Evolutionary conservation across 306 rosid genomes (phyloP).

Genomic region (Medicago lupulina): DNA sequence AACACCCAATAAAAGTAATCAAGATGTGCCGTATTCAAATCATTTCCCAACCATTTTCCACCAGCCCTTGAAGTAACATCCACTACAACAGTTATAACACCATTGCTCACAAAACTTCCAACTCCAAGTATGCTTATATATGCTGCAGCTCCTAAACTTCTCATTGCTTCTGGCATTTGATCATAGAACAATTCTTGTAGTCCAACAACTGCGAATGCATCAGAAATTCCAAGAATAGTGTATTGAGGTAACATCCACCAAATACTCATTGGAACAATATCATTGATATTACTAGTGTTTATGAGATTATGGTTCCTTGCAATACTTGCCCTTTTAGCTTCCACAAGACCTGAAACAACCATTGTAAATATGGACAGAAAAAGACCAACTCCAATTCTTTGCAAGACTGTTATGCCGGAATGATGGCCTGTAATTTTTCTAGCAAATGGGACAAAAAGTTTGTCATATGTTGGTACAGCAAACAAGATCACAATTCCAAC

Average conservation of each 20-base stretch:
- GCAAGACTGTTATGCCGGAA: constrained; percentile 69
- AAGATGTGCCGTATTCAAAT: constrained; percentile 69
- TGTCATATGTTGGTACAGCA: constrained; percentile 60
- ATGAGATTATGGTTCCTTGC: constrained; percentile 51
- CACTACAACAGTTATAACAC: constrained; percentile 49
- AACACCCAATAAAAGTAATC: constrained; percentile 67
- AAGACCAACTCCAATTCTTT: constrained; percentile 68
- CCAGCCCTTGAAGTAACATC: constrained; percentile 39
- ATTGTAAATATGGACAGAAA: constrained; percentile 63
- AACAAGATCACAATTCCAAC: constrained; percentile 54
- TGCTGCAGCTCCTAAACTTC: constrained; percentile 86
- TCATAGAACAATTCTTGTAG: constrained; percentile 71
- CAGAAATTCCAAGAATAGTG: constrained; percentile 53
- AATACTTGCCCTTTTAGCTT: constrained; percentile 57
- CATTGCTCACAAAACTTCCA: constrained; percentile 61
- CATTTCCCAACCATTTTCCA: constrained; percentile 62
- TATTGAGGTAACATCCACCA: constrained; percentile 91
- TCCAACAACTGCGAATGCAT: constrained; percentile 67
- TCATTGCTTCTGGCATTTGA: constrained; percentile 65
- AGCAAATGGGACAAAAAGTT: constrained; percentile 52
- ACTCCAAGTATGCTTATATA: constrained; percentile 58
- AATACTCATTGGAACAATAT: constrained; percentile 59
- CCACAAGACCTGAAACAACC: constrained; percentile 62
- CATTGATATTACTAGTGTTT: constrained; percentile 52
- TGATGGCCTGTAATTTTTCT: constrained; percentile 55